Evolutionary conservation across 1,139 yeast genomes (phyloP), one percentile per base, ranked within the genome.

Genomic region (Suhomyces bribrorum): DNA sequence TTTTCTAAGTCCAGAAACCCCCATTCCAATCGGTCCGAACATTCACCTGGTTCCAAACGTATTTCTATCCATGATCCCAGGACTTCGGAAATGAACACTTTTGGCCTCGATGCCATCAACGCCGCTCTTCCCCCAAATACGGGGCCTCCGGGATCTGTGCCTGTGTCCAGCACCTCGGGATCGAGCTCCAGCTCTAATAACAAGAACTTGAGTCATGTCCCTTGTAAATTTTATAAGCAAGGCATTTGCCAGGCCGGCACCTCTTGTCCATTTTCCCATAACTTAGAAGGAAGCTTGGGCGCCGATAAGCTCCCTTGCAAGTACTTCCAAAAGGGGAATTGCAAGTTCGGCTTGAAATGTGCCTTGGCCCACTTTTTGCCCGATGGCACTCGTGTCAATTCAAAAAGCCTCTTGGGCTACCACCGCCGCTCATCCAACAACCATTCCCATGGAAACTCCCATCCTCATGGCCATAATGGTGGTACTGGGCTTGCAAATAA

Each of bases 241-340:
- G 97, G 97, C 0, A 79, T 86, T 14, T 90, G 97, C 61, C 97
- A 89, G 62, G 97, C 97, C 1, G 97, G 97, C 9, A 71, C 69
- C 40, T 73, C 92, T 2, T 92, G 97, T 61, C 97, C 97, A 2
- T 92, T 92, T 56, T 83, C 95, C 30, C 97, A 92, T 59, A 77
- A 86, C 32, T 62, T 79, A 40, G 87, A 83, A 39, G 73, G 79
- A 3, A 62, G 76, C 13, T 66, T 74, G 29, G 73, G 71, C 17
- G 75, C 75, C 23, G 89, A 83, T 45, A 78, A 77, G 46, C 75
- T 85, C 23, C 95, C 95, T 7, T 90, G 97, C 72, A 89, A 88
- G 68, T 90, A 89, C 61, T 90, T 87, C 61, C 94, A 86, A 55
- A 86, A 86, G 65, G 97, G 97, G 9, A 88, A 88, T 58, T 90